Evolutionary conservation across 257 asterid species (phyloP).

Genomic region (Solanum peruvianum): DNA sequence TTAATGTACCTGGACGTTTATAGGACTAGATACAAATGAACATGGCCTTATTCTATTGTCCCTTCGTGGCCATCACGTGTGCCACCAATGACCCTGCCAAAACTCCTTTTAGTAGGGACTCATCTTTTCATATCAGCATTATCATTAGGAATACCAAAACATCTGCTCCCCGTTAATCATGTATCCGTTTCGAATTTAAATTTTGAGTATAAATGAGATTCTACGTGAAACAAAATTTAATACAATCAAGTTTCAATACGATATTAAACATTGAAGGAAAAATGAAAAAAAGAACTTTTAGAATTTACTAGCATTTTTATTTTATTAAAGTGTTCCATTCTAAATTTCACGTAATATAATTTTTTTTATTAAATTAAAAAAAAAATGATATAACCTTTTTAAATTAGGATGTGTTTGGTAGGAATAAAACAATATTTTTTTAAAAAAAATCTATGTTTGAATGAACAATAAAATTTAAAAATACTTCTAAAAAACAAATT

Average conservation of each 20-base stretch:
- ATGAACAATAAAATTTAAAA: too few relatives aligned
- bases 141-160: neutral
- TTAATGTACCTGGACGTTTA: neutral
- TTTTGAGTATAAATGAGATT: rapidly evolving
- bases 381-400: neutral
- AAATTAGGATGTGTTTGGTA: neutral
- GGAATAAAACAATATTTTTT: too few relatives aligned
- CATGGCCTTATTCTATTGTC: neutral
- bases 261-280: too few relatives aligned
- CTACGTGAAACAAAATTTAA: too few relatives aligned
- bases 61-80: neutral
- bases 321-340: rapidly evolving
- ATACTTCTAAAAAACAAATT: too few relatives aligned
- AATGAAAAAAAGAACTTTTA: too few relatives aligned
- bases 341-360: neutral
- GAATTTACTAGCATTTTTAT: neutral
- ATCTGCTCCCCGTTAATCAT: too few relatives aligned
- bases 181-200: too few relatives aligned
- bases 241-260: rapidly evolving
- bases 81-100: neutral
- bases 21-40: neutral
- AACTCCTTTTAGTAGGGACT: neutral
- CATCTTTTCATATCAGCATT: neutral
- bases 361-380: neutral
- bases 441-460: too few relatives aligned